Evolutionary conservation across 2,329 filamentous ascomycete species (phyloP).

Genomic region (Talaromyces piceae): DNA sequence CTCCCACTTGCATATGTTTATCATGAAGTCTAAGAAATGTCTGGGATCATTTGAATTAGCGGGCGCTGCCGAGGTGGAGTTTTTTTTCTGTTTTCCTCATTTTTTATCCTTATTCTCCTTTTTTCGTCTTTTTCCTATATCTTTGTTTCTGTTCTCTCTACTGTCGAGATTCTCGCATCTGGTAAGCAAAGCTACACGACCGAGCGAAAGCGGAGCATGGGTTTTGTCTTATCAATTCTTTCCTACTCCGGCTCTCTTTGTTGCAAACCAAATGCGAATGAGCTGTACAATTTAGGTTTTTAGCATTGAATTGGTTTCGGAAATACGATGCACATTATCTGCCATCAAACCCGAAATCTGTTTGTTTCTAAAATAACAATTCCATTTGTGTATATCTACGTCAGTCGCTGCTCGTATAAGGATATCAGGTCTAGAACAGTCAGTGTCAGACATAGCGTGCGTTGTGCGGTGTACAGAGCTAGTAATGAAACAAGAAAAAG

Average conservation of each 20-base stretch:
- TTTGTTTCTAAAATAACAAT: background rate
- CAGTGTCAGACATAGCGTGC: background rate
- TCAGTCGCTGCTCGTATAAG: background rate
- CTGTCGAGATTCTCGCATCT: too few species aligned
- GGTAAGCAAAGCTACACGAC: background rate
- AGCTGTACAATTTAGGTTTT: too few species aligned
- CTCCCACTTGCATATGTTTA: background rate
- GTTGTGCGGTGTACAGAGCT: too few species aligned
- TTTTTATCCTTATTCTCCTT: background rate
- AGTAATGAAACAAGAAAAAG: background rate
- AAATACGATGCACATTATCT: too few species aligned
- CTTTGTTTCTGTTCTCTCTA: background rate
- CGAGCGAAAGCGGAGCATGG: background rate
- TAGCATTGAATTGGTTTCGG: too few species aligned
- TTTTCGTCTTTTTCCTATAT: background rate
- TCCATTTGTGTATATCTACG: too few species aligned
- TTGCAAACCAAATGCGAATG: background rate
- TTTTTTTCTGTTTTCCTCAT: slow-evolving; percentile 1
- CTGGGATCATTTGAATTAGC: slow-evolving; percentile 4
- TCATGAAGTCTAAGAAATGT: background rate
- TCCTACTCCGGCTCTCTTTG: background rate
- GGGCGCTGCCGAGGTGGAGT: slow-evolving; percentile 7
- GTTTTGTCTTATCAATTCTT: background rate
- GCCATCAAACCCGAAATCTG: too few species aligned
- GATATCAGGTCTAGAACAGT: background rate